Percentiles rank a stretch among this genome's conserved stretches.
Conservation (phyloP, 2,329 filamentous ascomycete species). For the Botrytis sinoallii region DNA sequence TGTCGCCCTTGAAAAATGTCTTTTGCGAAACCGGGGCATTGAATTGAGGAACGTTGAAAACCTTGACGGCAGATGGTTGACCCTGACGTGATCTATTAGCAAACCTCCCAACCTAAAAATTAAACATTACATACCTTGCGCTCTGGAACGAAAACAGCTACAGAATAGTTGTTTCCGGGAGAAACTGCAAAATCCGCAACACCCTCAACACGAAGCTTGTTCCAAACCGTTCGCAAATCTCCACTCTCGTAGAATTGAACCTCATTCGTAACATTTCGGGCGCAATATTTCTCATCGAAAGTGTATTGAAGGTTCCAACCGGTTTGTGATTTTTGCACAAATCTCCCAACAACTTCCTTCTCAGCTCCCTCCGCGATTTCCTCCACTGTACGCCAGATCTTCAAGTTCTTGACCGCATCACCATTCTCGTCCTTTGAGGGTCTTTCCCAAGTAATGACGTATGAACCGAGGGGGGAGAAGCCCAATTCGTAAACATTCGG, state of each 20-base stretch:
- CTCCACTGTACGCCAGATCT: conserved; percentile 87
- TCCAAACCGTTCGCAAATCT: conserved; percentile 84
- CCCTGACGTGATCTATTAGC: conserved; percentile 55
- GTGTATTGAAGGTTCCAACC: conserved; percentile 99
- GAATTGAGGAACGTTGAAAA: conserved; percentile 91
- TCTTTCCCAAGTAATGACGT: conserved; percentile 94
- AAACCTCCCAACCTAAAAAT: not conserved
- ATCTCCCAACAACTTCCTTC: conserved; percentile 76
- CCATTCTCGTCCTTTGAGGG: conserved; percentile 89
- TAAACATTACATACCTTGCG: conserved; percentile 65
- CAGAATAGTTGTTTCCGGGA: conserved; percentile 83
- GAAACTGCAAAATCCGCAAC: conserved; percentile 86
- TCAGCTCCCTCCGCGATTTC: conserved; percentile 50
- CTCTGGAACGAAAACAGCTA: conserved; percentile 94
- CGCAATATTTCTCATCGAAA: conserved; percentile 87
- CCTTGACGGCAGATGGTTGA: conserved; percentile 88
- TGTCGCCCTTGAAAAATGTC: conserved; percentile 99
- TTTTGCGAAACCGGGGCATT: conserved; percentile 83
- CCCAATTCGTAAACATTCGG: conserved; percentile 89
- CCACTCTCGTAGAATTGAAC: conserved; percentile 94
- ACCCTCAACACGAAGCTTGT: conserved; percentile 90
- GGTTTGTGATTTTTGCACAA: conserved; percentile 92
- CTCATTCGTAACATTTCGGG: conserved; percentile 91
- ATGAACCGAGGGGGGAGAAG: conserved; percentile 90
- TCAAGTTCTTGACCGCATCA: conserved; percentile 92